Conservation (phyloP, 345 rosid genomes). For the Eucalyptus fibrosa region DNA sequence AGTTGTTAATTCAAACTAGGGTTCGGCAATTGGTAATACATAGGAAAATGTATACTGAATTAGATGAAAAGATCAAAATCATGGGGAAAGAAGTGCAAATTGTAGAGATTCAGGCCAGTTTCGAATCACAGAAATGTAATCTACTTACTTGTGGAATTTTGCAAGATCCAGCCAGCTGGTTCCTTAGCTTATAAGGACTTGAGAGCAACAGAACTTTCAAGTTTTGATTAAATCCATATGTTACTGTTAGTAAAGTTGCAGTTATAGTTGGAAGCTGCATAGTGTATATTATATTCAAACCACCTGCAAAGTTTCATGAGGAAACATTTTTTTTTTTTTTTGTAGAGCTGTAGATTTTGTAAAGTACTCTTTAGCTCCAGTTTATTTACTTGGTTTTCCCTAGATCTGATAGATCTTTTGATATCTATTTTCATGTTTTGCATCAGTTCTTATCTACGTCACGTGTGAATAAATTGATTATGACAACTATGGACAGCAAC, state of each 20-base stretch:
- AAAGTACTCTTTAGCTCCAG: background rate
- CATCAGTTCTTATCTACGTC: background rate
- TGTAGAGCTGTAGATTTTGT: background rate
- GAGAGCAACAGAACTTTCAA: background rate
- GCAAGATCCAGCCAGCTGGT: background rate
- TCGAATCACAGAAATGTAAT: background rate
- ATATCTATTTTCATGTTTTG: background rate
- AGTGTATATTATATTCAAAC: background rate
- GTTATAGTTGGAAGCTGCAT: background rate
- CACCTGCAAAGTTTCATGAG: background rate
- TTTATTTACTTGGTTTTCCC: background rate
- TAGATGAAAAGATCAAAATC: background rate
- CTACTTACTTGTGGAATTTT: background rate
- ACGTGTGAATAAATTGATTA: background rate
- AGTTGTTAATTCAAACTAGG: background rate
- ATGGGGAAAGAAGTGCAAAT: background rate
- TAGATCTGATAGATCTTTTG: background rate
- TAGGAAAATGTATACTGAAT: background rate
- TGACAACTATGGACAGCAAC: background rate
- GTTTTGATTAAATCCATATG: background rate
- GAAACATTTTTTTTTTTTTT: background rate
- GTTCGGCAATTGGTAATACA: background rate
- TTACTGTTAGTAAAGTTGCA: background rate
- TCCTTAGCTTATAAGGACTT: background rate
- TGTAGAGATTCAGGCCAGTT: background rate